Conservation (phyloP, 225 moss, liverwort and hornwort genomes). For the Bryum argenteum region DNA sequence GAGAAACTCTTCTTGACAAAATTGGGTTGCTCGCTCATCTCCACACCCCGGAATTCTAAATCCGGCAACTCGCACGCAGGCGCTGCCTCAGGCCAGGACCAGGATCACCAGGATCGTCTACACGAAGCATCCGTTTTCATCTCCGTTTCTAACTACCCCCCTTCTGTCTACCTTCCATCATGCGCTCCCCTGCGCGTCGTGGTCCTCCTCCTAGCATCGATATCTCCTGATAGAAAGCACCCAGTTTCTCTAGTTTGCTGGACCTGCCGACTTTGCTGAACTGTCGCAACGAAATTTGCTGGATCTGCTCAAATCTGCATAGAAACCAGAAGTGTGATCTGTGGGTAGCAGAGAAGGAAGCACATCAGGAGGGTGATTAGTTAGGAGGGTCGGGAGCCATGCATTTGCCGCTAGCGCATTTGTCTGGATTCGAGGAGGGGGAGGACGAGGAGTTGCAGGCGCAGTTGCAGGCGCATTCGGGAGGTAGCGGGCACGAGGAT, state of each 20-base stretch:
- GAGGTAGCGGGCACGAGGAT: conserved; percentile 34
- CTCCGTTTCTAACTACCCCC: no score
- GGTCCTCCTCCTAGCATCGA: conserved; percentile 8
- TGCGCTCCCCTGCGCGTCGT: conserved; percentile 27
- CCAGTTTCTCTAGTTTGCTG: not conserved
- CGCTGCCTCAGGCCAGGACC: not conserved
- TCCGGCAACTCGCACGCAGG: not conserved
- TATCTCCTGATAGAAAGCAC: not conserved
- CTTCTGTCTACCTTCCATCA: not conserved
- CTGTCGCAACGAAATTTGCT: conserved; percentile 1
- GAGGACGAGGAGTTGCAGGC: conserved; percentile 42
- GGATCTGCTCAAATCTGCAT: not conserved
- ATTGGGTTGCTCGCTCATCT: not conserved
- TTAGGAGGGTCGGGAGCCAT: conserved; percentile 8
- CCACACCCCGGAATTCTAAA: conserved; percentile 7
- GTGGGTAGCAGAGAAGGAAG: not conserved
- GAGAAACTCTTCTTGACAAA: conserved; percentile 23
- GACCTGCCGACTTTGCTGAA: conserved; percentile 9
- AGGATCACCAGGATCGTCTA: no score
- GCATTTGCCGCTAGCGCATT: conserved; percentile 50
- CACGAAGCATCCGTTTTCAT: not conserved
- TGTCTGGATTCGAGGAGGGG: conserved; percentile 35
- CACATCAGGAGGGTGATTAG: not conserved
- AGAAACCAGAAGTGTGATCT: not conserved
- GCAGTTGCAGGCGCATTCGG: conserved; percentile 36